Base-by-base conservation (phyloP, 169 alveolate species). In the Plasmodium inui region DNA sequence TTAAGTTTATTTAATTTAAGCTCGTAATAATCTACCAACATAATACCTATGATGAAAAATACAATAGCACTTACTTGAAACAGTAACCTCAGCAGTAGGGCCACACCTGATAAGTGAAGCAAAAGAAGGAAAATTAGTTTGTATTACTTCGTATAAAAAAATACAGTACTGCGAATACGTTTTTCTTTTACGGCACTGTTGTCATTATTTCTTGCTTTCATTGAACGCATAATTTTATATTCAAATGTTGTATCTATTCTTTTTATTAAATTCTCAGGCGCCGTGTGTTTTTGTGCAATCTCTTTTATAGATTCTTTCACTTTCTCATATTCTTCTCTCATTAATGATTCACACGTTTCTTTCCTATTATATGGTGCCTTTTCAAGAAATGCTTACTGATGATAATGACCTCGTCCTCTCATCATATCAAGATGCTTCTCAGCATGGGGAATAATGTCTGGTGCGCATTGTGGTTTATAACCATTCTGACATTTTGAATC, bases 1-100 rank as follows among this genome's bases (percentile, higher is more conserved):
- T 30, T 74, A 41, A 74, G 32, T 74, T 74, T 74, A 41, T 9
- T 74, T 74, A 74, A 74, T 74, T 74, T 74, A 34, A 74, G 3
- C 46, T 74, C 55, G 46, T 74, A 74, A 22, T 74, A 74, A 74
- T 34, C 46, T 28, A 74, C 55, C 44, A 30, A 2, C 17, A 74
- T 30, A 74, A 74, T 10, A 30, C 83, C 83, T 17, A 74, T 7
- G 22, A 74, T 34, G 22, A 61, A 74, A 74, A 74, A 8, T 9
- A 74, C 14, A 34, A 22, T 7, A 34, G 83, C 55, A 34, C 28
- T 14, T 74, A 34, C 41, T 30, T 74, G 67, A 34, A 14, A 30
- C 19, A 10, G 8, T 4, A 34, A 2, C 17, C 28, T 14, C 4
- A 7, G n/a, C 32, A 28, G 55, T 74, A 19, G 6, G 5, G n/a